Percentiles rank a stretch among this genome's conserved stretches.
These are phyloP conservation scores for Yarrowia sp. DNA, from an alignment of 805 yeast genomes.

Conservation along the genomic window DNA sequence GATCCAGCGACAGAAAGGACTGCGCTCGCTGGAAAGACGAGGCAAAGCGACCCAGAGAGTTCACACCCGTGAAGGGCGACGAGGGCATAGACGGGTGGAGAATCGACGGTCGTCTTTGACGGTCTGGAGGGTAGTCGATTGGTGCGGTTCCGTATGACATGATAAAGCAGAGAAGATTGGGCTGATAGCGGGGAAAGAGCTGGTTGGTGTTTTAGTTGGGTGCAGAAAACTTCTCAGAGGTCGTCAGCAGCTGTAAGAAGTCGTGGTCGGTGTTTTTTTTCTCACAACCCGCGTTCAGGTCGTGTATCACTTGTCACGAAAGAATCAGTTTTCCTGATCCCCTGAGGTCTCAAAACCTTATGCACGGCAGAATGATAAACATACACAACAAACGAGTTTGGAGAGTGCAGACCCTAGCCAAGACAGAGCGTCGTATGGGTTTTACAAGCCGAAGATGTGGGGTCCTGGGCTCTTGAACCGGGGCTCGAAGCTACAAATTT, in stretches of 20 bases:
- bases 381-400: neutral
- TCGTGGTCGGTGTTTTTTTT: neutral
- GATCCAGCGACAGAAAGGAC: conserved; percentile 58
- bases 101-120: conserved; percentile 7
- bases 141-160: conserved; percentile 24
- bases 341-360: conserved; percentile 22
- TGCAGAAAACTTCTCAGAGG: neutral
- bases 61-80: conserved; percentile 34
- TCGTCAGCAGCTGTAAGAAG: neutral
- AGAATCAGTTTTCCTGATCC: conserved; percentile 9
- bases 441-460: too few relatives aligned
- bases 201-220: neutral
- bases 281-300: neutral
- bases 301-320: neutral
- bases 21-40: conserved; percentile 78
- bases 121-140: conserved; percentile 16
- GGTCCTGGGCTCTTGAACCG: too few relatives aligned
- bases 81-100: conserved; percentile 11
- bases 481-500: too few relatives aligned
- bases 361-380: conserved; percentile 15
- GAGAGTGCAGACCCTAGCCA: neutral
- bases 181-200: neutral
- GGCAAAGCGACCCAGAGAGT: conserved; percentile 75
- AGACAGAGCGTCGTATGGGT: neutral
- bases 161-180: neutral